phyloP scores from a whole-genome alignment of 2,329 filamentous ascomycete species.

The Parastagonospora nodorum region DNA sequence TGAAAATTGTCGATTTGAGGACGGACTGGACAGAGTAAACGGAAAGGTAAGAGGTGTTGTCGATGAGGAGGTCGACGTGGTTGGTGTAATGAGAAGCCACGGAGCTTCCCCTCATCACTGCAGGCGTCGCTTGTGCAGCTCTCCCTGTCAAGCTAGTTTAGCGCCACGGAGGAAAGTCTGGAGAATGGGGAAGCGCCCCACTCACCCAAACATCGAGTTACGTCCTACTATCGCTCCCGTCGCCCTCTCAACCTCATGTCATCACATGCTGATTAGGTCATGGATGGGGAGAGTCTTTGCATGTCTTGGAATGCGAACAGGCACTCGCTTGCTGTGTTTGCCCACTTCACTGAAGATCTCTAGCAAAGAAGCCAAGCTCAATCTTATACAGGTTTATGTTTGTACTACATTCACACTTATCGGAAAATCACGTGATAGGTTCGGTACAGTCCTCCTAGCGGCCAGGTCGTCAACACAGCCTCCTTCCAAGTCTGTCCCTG shows the following conservation, averaged over 20 bases:
- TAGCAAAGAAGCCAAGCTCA: background rate
- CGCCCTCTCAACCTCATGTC: background rate
- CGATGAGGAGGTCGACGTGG: background rate
- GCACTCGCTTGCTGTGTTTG: no score
- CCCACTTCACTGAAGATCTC: no score
- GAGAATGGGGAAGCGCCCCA: constrained; percentile 16
- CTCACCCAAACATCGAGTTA: background rate
- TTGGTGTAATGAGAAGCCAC: constrained; percentile 5
- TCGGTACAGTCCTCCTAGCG: constrained; percentile 3
- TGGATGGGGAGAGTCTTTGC: background rate
- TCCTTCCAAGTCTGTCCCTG: background rate
- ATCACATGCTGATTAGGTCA: background rate
- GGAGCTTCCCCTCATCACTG: constrained; percentile 14
- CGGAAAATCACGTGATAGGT: constrained; percentile 2
- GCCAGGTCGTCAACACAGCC: background rate
- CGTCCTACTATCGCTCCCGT: background rate
- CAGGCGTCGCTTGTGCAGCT: constrained; percentile 6
- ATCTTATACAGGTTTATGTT: background rate
- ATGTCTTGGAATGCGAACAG: background rate
- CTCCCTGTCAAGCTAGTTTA: constrained; percentile 16
- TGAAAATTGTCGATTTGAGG: background rate
- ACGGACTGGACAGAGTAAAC: constrained; percentile 1
- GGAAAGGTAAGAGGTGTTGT: background rate
- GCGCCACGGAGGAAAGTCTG: constrained; percentile 6
- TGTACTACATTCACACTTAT: background rate